Percentiles rank a stretch among this genome's conserved stretches.
Conservation (phyloP, 140 eudicot species). For the Cichorium intybus region DNA sequence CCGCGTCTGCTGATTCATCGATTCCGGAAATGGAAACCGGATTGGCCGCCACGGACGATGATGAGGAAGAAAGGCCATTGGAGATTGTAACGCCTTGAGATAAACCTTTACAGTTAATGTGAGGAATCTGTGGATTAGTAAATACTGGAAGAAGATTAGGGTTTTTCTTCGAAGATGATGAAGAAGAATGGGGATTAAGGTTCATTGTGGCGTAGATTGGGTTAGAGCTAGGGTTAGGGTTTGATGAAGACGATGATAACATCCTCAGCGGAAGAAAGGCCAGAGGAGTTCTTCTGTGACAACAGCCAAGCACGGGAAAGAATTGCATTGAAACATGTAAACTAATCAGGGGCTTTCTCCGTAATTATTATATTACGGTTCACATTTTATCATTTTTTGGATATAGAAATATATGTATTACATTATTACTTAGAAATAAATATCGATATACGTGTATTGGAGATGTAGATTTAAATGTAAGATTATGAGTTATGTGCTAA, state of each 20-base stretch:
- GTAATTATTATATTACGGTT: constrained; percentile 5
- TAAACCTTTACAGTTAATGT: constrained; percentile 10
- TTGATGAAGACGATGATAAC: constrained; percentile 47
- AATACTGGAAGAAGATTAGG: constrained; percentile 17
- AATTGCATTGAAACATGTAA: constrained; percentile 24
- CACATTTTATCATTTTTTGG: not conserved
- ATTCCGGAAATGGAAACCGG: constrained; percentile 8
- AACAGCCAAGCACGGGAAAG: constrained; percentile 32
- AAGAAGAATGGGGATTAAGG: not conserved
- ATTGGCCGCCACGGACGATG: constrained; percentile 18
- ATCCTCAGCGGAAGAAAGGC: constrained; percentile 37
- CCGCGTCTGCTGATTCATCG: not conserved
- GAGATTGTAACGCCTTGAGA: constrained; percentile 22
- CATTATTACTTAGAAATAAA: too few relatives aligned
- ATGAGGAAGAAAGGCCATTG: constrained; percentile 32
- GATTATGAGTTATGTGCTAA: too few relatives aligned
- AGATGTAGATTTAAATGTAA: too few relatives aligned
- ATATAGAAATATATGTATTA: too few relatives aligned
- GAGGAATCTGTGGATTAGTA: constrained; percentile 35
- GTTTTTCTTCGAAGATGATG: constrained; percentile 23
- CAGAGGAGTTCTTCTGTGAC: constrained; percentile 26
- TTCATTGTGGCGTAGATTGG: constrained; percentile 32
- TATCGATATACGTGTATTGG: too few relatives aligned
- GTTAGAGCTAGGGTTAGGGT: constrained; percentile 42
- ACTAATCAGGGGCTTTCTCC: constrained; percentile 4